phyloP scores from a whole-genome alignment of 2,329 filamentous ascomycete species.

The Calonectria leucothoes region DNA sequence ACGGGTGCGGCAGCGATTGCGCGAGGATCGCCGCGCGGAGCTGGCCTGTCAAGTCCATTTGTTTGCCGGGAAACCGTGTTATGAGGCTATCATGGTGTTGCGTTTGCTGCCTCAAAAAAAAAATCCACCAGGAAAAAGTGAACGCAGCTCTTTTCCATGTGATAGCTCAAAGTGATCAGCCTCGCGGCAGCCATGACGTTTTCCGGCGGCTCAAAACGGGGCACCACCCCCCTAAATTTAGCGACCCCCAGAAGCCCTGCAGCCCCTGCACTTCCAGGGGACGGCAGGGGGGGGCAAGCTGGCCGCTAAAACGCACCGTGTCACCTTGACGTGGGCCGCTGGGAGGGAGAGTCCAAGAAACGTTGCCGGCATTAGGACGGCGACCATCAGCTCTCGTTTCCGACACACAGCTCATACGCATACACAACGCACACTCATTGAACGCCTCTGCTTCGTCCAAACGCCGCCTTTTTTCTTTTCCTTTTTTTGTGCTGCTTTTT shows the following conservation, averaged over 20 bases:
- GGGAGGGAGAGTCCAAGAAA: neutral
- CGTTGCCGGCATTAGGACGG: neutral
- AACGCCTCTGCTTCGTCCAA: neutral
- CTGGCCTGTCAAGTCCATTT: constrained; percentile 57
- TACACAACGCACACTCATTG: neutral
- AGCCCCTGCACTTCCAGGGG: constrained; percentile 14
- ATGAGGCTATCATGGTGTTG: constrained; percentile 12
- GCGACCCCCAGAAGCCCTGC: constrained; percentile 23
- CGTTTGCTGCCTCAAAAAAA: constrained; percentile 17
- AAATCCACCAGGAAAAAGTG: no score
- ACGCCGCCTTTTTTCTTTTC: neutral
- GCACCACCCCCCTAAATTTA: constrained; percentile 32
- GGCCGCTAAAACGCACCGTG: constrained; percentile 36
- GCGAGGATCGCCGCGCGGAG: constrained; percentile 61
- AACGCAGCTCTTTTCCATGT: neutral
- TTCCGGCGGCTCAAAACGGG: constrained; percentile 36
- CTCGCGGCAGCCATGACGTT: constrained; percentile 39
- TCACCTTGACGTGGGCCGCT: constrained; percentile 7
- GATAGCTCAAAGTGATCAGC: constrained; percentile 24
- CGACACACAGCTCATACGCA: neutral
- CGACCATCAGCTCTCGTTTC: constrained; percentile 4
- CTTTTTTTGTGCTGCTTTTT: neutral
- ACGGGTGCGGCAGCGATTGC: constrained; percentile 65
- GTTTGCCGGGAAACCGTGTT: neutral
- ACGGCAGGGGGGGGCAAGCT: no score